Base-by-base conservation (phyloP, 73 alveolate species). In the Paramecium tetraurelia region DNA sequence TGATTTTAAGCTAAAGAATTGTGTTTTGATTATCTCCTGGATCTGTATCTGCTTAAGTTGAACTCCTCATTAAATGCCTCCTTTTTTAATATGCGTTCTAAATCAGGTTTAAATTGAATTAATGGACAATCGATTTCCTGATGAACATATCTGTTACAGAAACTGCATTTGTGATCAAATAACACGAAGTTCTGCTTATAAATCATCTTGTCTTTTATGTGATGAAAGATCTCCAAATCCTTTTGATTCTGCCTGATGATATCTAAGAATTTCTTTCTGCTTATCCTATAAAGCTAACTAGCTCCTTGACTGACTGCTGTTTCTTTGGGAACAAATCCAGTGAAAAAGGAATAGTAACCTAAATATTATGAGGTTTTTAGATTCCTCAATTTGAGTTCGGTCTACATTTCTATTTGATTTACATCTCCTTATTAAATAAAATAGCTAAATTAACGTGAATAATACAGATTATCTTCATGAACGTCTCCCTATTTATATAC, bases 221-320 rank as follows among this genome's bases (percentile, higher is more conserved):
- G 90, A 46, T 80, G 90, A 24, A 80, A 89, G 20, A 43, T 44
- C 21, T 89, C 94, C 10, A 71, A 89, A 27, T 89, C 94, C 8
- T 71, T 44, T 53, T 63, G 4, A 71, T 89, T 89, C 18, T 71
- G 35, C 11, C 77, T 21, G 3, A 89, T 14, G 3, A 89, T 89
- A 7, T 71, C 75, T 43, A 89, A 4, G 46, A 80, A 80, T 35
- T 46, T 48, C 33, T 40, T 48, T 80, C 90, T 80, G 4, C 35
- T 24, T n/a, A 80, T 80, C 21, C 24, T 80, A 48, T 48, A 80
- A n/a, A 80, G 14, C 46, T 80, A 20, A 46, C 46, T 43, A 10
- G 57, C 20, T 20, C 75, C 50, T 12, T 18, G 9, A 80, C 90
- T 18, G 14, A 40, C 24, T 24, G 90, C 90, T 5, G 90, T 80